A percentile compares a stretch with the other conserved stretches of the same genome.
Conservation (phyloP, 140 eudicot species). For the Oenanthe javanica region DNA sequence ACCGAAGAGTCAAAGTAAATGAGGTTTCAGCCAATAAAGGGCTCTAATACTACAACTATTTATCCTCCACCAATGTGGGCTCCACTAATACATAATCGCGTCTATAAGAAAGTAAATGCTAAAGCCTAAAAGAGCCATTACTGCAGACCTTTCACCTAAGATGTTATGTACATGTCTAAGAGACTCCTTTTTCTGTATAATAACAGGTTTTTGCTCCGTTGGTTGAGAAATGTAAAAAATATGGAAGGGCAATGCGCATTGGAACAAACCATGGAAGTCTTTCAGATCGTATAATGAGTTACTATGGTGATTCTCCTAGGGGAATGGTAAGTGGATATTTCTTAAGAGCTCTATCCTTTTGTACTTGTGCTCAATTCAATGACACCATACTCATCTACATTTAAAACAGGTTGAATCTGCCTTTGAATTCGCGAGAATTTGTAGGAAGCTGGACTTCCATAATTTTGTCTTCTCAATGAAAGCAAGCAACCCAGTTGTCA, state of each 20-base stretch:
- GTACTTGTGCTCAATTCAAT: neutral
- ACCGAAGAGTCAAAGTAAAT: neutral
- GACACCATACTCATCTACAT: slow-evolving; percentile 10
- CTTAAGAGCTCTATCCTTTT: neutral
- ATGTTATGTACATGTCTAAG: slow-evolving; percentile 1
- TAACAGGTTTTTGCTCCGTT: slow-evolving; percentile 77
- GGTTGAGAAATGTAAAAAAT: slow-evolving; percentile 95
- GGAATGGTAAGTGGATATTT: slow-evolving; percentile 66
- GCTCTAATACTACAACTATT: neutral
- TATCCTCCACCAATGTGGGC: neutral
- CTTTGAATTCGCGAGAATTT: slow-evolving; percentile 92
- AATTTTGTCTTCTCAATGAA: slow-evolving; percentile 97
- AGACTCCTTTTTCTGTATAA: neutral
- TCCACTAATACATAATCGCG: neutral
- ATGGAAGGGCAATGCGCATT: slow-evolving; percentile 95
- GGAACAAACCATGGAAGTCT: slow-evolving; percentile 98
- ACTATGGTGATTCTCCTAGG: slow-evolving; percentile 97
- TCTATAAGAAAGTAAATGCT: neutral
- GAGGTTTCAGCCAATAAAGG: neutral
- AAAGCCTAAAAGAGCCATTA: neutral
- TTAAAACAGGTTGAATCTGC: slow-evolving; percentile 88
- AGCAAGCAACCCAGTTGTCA: slow-evolving; percentile 96
- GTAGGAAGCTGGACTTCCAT: slow-evolving; percentile 88
- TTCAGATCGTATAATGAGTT: slow-evolving; percentile 98
- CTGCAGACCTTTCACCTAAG: neutral